Evolutionary conservation across 2,329 filamentous ascomycete species (phyloP), one percentile per base, ranked within the genome.

Genomic region (Ophiostoma himal-ulmi): DNA sequence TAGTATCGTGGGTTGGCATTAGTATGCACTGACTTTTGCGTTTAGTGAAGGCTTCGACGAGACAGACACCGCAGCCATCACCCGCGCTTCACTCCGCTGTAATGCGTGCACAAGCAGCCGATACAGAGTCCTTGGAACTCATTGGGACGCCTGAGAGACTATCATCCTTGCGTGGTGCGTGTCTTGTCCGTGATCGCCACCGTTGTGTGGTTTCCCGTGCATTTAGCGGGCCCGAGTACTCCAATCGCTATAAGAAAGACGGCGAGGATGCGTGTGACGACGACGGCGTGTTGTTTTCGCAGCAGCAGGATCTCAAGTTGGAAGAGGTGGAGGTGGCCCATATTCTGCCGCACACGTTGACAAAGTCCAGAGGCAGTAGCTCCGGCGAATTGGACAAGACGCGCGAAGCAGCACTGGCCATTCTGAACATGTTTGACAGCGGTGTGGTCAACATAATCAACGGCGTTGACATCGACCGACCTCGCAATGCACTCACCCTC

Each of bases 371-470:
- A n/a, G 66, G 30, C 17, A 6, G 4, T 3, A 30, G 54, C 7
- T 22, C 37, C 22, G 57, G 65, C 8, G 17, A 14, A 48, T 17
- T 68, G 64, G 68, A 70, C 17, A 30, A 71, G 71, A 20, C 73
- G 71, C 78, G 78, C 72, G 71, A 78, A 75, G 75, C 76, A 0
- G 77, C 79, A 8, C 74, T 82, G 11, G 73, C 75, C 22, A 78
- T 82, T 54, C 77, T 82, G 1, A 79, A 81, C 37, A 82, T 82
- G 79, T 81, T 83, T 71, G 79, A 82, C 70, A 73, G 68, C 41
- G 78, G 76, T 36, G 75, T 78, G 48, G 74, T 75, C 11, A 74
- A 78, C 73, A 69, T 81, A 1, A 81, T 82, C 67, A 75, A 81
- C 62, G 80, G 80, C 67, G 69, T 72, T 37, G 75, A 81, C 11